phyloP scores from a whole-genome alignment of 2,329 filamentous ascomycete species.

The Pseudogymnoascus sp. region DNA sequence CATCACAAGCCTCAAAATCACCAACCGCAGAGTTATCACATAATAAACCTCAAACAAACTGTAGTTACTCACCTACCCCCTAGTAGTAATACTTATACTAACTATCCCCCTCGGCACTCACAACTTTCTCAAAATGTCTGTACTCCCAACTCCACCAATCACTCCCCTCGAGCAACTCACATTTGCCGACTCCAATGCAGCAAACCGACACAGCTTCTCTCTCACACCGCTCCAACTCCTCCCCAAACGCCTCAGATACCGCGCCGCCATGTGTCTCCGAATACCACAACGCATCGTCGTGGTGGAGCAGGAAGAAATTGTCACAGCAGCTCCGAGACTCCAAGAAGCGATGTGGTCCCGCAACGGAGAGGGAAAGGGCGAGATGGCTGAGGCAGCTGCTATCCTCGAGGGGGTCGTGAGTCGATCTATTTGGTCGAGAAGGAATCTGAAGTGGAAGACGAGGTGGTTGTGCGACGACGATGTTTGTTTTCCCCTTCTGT shows the following conservation, averaged over 20 bases:
- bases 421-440: neutral
- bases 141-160: neutral
- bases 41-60: neutral
- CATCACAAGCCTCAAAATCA: neutral
- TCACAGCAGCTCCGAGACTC: neutral
- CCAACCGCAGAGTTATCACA: neutral
- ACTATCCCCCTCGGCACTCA: neutral
- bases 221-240: neutral
- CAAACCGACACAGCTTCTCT: neutral
- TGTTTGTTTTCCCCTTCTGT: neutral
- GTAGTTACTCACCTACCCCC: neutral
- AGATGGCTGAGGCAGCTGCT: neutral
- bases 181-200: neutral
- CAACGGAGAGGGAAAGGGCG: neutral
- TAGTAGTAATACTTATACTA: neutral
- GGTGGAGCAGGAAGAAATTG: neutral
- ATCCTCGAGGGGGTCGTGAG: neutral
- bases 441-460: too few relatives aligned
- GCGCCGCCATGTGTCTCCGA: neutral
- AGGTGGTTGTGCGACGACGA: neutral
- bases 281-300: neutral
- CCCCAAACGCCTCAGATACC: neutral
- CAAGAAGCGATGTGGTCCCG: neutral
- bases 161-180: too few relatives aligned
- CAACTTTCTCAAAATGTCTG: neutral